These are phyloP conservation scores for Jasminum sambac DNA, from an alignment of 257 asterid species.

Conservation along the genomic window DNA sequence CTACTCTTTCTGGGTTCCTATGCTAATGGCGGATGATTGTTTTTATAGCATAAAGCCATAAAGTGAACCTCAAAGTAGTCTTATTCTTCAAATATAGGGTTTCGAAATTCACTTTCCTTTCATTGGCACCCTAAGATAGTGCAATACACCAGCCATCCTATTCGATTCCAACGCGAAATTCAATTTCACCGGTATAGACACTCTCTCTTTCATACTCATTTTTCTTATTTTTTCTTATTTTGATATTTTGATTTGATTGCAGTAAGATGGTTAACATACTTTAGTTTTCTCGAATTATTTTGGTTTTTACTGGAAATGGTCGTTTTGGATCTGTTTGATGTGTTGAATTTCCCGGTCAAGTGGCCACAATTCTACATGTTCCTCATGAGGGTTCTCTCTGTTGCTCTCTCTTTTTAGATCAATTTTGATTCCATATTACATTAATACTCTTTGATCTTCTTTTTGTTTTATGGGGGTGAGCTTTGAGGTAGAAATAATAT, in stretches of 20 bases:
- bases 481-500: slow-evolving; percentile 8
- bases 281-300: slow-evolving; percentile 6
- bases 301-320: slow-evolving; percentile 20
- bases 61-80: slow-evolving; percentile 5
- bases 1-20: background rate
- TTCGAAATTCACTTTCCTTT: background rate
- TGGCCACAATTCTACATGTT: background rate
- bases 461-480: background rate
- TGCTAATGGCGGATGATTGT: background rate
- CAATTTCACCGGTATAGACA: background rate
- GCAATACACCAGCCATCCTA: background rate
- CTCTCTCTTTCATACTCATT: background rate
- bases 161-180: background rate
- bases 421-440: slow-evolving; percentile 17
- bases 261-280: slow-evolving; percentile 12
- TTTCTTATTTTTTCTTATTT: slow-evolving; percentile 5
- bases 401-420: slow-evolving; percentile 18
- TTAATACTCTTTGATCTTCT: background rate
- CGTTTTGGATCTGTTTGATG: slow-evolving; percentile 36
- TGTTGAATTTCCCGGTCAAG: slow-evolving; percentile 10
- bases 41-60: slow-evolving; percentile 8
- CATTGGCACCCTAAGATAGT: background rate
- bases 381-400: background rate
- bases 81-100: background rate
- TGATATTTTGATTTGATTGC: slow-evolving; percentile 26